Percentiles rank a stretch among this genome's conserved stretches.
phyloP scores from a whole-genome alignment of 75 land plant genomes.

The Sequoiadendron giganteum region DNA sequence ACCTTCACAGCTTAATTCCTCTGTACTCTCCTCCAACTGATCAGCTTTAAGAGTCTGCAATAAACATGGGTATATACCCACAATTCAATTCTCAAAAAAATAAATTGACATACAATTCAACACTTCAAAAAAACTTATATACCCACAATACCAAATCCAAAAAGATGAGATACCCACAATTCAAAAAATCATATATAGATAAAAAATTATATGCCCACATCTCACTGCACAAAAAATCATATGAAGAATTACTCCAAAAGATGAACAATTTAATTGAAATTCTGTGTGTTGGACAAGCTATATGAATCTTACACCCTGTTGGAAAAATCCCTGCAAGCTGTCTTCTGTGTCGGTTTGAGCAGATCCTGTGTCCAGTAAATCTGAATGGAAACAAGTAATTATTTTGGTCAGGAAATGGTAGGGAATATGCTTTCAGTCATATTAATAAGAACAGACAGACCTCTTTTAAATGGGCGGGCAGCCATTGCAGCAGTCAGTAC shows the following conservation, averaged over 20 bases:
- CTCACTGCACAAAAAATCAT: neutral
- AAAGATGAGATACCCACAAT: neutral
- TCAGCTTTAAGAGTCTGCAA: neutral
- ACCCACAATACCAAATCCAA: neutral
- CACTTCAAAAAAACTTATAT: neutral
- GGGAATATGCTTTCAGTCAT: neutral
- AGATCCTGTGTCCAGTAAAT: neutral
- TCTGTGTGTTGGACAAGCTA: neutral
- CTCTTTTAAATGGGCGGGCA: neutral
- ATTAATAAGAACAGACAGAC: neutral
- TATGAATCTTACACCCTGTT: neutral
- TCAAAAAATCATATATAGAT: neutral
- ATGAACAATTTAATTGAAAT: neutral
- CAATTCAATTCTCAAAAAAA: neutral
- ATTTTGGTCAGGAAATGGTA: neutral
- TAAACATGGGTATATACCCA: neutral
- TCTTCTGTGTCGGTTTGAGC: neutral
- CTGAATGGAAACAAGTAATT: neutral
- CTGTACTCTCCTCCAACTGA: neutral
- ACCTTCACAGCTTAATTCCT: constrained; percentile 16
- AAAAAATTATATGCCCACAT: neutral
- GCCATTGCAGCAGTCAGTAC: neutral
- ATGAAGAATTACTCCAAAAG: neutral
- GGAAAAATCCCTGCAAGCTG: neutral
- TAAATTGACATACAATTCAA: neutral